Evolutionary conservation across 2,329 filamentous ascomycete species (phyloP).

Genomic region (Aspergillus felis): DNA sequence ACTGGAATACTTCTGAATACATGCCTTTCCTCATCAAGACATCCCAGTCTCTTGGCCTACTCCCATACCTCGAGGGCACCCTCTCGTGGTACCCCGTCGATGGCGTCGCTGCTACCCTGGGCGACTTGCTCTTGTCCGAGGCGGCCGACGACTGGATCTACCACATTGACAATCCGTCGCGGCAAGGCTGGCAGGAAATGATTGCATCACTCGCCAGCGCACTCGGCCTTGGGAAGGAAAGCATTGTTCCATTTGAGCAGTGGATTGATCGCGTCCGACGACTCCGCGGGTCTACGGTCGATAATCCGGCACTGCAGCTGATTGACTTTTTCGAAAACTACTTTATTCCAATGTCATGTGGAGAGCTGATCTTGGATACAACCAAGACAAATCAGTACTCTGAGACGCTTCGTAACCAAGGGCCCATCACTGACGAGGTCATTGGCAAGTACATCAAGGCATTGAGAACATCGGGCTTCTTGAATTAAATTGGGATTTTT

Average conservation of each 20-base stretch:
- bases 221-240: constrained; percentile 27
- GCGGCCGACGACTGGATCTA: constrained; percentile 34
- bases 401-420: not conserved
- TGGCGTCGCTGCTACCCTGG: constrained; percentile 30
- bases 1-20: constrained; percentile 55
- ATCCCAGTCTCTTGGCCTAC: constrained; percentile 41
- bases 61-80: constrained; percentile 42
- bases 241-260: constrained; percentile 36
- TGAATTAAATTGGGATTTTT: too few species aligned
- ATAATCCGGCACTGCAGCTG: constrained; percentile 28
- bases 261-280: constrained; percentile 38
- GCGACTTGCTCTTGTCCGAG: constrained; percentile 29
- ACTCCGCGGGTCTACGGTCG: constrained; percentile 9
- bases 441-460: too few species aligned
- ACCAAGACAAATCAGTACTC: constrained; percentile 36
- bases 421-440: constrained; percentile 2
- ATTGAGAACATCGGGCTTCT: too few species aligned
- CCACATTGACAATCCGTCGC: constrained; percentile 45
- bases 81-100: constrained; percentile 49
- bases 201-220: constrained; percentile 25
- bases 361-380: constrained; percentile 41
- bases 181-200: constrained; percentile 42
- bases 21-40: constrained; percentile 50
- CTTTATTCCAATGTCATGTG: constrained; percentile 45
- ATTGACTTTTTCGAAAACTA: constrained; percentile 29